A percentile compares a stretch with the other conserved stretches of the same genome.
Evolutionary conservation across 2,329 filamentous ascomycete species (phyloP).

Genomic region (Cercospora sp.): DNA sequence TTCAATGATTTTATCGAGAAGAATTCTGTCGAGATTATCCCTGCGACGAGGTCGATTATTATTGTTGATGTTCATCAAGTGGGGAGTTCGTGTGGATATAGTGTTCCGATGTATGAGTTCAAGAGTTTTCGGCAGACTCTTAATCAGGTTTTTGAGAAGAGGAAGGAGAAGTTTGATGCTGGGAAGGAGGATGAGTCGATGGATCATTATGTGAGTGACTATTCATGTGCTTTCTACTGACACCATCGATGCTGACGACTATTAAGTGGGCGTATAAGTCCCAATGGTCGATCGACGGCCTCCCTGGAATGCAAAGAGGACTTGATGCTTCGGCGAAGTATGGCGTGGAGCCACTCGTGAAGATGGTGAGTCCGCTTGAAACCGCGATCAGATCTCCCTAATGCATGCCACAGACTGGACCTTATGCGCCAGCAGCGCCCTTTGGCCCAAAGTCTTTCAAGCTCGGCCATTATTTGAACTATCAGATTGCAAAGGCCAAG

Average conservation of each 20-base stretch:
- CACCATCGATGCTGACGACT: not conserved
- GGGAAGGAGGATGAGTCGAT: constrained; percentile 46
- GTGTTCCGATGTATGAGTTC: constrained; percentile 49
- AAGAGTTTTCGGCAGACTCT: constrained; percentile 43
- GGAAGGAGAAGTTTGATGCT: constrained; percentile 38
- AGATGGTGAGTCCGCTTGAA: constrained; percentile 40
- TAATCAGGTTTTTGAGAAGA: constrained; percentile 46
- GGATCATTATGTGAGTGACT: constrained; percentile 37
- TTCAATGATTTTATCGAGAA: constrained; percentile 41
- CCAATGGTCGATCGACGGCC: constrained; percentile 47
- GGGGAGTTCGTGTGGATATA: constrained; percentile 46
- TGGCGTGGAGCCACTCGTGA: constrained; percentile 45
- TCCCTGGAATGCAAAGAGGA: constrained; percentile 47
- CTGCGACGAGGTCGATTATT: constrained; percentile 45
- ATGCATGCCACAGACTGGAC: constrained; percentile 16
- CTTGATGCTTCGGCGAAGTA: constrained; percentile 42
- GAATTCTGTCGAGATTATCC: constrained; percentile 41
- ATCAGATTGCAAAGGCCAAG: constrained; percentile 21
- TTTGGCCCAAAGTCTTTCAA: constrained; percentile 26
- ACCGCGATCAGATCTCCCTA: not conserved
- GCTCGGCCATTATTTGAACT: constrained; percentile 22
- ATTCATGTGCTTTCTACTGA: not conserved
- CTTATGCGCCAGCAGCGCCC: constrained; percentile 25
- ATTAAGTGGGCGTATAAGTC: constrained; percentile 47
- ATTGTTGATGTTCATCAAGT: constrained; percentile 48